phyloP scores from a whole-genome alignment of 1,139 yeast genomes.

The Zygosaccharomyces sapae region DNA sequence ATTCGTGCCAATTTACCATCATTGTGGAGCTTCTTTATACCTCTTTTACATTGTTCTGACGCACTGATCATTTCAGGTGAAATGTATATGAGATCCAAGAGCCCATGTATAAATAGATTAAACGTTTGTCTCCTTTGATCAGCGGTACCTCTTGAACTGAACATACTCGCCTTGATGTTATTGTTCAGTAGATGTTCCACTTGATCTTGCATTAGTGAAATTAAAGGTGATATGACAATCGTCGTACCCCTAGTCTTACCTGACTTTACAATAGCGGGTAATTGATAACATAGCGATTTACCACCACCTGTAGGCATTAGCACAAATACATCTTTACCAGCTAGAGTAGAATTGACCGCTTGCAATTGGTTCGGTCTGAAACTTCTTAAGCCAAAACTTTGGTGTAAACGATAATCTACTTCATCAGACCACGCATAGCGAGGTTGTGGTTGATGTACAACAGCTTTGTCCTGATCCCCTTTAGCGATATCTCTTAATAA shows the following conservation, averaged over 20 bases:
- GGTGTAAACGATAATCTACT: conserved; percentile 52
- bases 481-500: conserved; percentile 10
- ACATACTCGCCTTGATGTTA: conserved; percentile 79
- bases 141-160: conserved; percentile 68
- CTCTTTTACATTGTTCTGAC: conserved; percentile 63
- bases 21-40: conserved; percentile 55
- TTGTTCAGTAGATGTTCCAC: conserved; percentile 69
- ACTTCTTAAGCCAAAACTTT: conserved; percentile 56
- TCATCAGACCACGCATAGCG: conserved; percentile 61
- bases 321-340: conserved; percentile 85
- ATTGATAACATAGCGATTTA: conserved; percentile 89
- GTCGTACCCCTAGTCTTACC: conserved; percentile 83
- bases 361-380: conserved; percentile 84
- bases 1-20: conserved; percentile 66
- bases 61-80: conserved; percentile 95
- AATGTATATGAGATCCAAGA: conserved; percentile 71
- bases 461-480: background rate
- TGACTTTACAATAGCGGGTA: conserved; percentile 78
- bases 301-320: conserved; percentile 99
- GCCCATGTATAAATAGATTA: conserved; percentile 59
- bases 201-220: conserved; percentile 97
- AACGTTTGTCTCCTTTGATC: conserved; percentile 64
- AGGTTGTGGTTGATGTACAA: conserved; percentile 5
- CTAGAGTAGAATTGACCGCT: conserved; percentile 75
- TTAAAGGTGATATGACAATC: conserved; percentile 88